Base-by-base conservation (phyloP, 495 filamentous ascomycete genomes). In the Podospora sp. region DNA sequence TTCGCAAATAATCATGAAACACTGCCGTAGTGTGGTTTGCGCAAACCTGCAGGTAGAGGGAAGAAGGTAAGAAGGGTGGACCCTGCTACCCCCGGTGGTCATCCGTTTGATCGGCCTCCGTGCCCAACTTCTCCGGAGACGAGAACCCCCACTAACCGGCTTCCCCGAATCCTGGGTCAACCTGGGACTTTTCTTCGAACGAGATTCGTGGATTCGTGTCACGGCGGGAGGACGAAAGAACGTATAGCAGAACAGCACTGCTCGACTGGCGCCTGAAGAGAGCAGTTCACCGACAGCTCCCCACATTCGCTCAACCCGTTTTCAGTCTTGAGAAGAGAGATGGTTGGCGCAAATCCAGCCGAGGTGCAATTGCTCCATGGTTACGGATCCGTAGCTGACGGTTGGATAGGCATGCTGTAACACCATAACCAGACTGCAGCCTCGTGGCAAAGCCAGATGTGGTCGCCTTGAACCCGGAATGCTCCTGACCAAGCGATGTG, bases 21-120 rank as follows among this genome's bases (percentile, higher is more conserved):
- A 12, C 6, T 24, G 5, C 21, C 22, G 22, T 9, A 55, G 14
- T 22, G 52, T 55, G 1, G 20, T 55, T 55, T 55, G 21, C 25
- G 21, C 59, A 24, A 22, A 29, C 33, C 2, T 46, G 4, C 7
- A 35, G 35, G 33, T 46, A 22, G 4, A 35, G 12, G n/a, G 4
- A 18, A 60, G 22, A 50, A 25, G 12, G 7, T 25, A 3, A n/a
- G 59, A 18, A 62, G 35, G 59, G 59, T 62, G 12, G 16, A 49
- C 59, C 58, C 21, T 50, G 59, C 22, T 50, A 14, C 59, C 36
- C 7, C 20, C 59, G 25, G 21, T 25, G 33, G 59, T 29, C 33
- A 22, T 24, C 25, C 36, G 59, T 62, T 40, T 62, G 59, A 46
- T 62, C 27, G 22, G 24, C 59, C 29, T 24, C 59, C 59, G 59